Evolutionary conservation across 2,329 filamentous ascomycete genomes (phyloP).

Genomic region (Beauveria scarabaeidicola): DNA sequence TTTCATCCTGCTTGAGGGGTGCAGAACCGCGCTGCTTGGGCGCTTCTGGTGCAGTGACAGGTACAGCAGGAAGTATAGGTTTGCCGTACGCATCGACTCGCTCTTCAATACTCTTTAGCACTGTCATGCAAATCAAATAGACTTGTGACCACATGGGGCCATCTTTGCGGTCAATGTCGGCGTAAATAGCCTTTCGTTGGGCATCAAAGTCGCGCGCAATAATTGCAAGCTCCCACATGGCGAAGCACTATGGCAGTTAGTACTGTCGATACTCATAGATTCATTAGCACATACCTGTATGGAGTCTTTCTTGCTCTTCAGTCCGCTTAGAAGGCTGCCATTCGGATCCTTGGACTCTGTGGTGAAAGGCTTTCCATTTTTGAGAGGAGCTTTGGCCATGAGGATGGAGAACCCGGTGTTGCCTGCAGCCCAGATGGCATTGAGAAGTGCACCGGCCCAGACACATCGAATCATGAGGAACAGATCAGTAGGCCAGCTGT

Average conservation of each 20-base stretch:
- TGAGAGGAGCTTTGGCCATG: constrained; percentile 71
- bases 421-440: constrained; percentile 66
- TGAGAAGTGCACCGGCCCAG: constrained; percentile 56
- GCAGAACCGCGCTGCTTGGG: constrained; percentile 28
- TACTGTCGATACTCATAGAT: not conserved
- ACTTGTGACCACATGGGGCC: constrained; percentile 78
- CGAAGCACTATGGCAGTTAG: constrained; percentile 44
- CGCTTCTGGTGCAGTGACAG: constrained; percentile 22
- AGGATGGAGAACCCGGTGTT: constrained; percentile 75
- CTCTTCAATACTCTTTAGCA: constrained; percentile 57
- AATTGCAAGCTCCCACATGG: constrained; percentile 81
- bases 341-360: constrained; percentile 84
- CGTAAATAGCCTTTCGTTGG: constrained; percentile 74
- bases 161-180: constrained; percentile 75
- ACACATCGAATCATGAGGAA: constrained; percentile 48
- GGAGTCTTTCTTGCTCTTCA: constrained; percentile 74
- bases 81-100: constrained; percentile 58
- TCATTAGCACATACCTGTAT: constrained; percentile 48
- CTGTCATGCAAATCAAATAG: constrained; percentile 57
- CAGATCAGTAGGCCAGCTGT: constrained; percentile 47
- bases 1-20: constrained; percentile 37
- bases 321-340: constrained; percentile 73
- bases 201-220: constrained; percentile 67
- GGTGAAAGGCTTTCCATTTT: constrained; percentile 76
- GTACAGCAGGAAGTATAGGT: constrained; percentile 26